These are phyloP conservation scores for Stemphylium lycopersici DNA, from an alignment of 2,329 filamentous ascomycete species.

Conservation along the genomic window DNA sequence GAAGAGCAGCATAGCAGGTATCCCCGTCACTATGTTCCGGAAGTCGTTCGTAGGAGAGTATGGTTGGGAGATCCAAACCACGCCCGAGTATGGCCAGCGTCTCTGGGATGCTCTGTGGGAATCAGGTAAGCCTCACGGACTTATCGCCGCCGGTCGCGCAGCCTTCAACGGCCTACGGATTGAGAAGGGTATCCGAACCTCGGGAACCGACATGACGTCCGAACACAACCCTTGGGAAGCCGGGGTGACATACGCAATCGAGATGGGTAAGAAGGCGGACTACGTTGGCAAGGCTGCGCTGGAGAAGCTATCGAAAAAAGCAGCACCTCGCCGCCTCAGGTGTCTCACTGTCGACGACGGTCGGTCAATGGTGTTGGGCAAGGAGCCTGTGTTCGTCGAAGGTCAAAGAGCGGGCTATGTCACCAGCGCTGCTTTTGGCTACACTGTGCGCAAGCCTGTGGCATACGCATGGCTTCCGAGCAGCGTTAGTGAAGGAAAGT, in stretches of 20 bases:
- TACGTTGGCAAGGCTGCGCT: constrained; percentile 62
- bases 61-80: constrained; percentile 68
- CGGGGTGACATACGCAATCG: constrained; percentile 60
- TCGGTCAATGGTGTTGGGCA: constrained; percentile 63
- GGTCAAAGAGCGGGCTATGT: constrained; percentile 62
- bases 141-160: constrained; percentile 64
- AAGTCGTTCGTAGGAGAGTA: constrained; percentile 67
- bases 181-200: constrained; percentile 65
- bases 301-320: constrained; percentile 49
- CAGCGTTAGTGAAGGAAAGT: constrained; percentile 54
- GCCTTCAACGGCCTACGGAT: constrained; percentile 65
- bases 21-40: constrained; percentile 63
- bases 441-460: constrained; percentile 63
- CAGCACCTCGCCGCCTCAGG: constrained; percentile 48
- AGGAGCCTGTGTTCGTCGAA: constrained; percentile 64
- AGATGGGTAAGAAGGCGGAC: constrained; percentile 52
- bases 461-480: constrained; percentile 65
- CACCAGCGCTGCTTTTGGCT: constrained; percentile 66
- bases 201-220: constrained; percentile 64
- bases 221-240: constrained; percentile 68
- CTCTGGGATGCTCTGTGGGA: constrained; percentile 66
- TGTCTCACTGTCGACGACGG: constrained; percentile 64
- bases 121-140: constrained; percentile 60
- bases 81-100: constrained; percentile 62
- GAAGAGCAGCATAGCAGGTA: constrained; percentile 57